Percentiles rank a stretch among this genome's conserved stretches.
Conservation (phyloP, 140 eudicot species). For the Senecio squalidus region DNA sequence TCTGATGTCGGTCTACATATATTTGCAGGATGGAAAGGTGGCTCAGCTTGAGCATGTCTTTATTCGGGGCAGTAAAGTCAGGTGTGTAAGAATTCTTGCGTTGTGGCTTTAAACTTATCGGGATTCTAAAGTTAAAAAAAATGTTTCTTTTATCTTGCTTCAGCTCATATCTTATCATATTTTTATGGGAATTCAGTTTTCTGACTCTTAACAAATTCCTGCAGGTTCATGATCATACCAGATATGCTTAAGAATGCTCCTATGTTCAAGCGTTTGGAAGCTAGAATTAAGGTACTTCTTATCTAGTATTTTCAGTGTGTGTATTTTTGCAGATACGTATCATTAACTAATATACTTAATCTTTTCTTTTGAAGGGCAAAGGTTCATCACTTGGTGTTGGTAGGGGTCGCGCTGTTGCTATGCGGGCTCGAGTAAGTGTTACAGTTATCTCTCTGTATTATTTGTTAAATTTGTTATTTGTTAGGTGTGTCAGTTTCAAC, state of each 20-base stretch:
- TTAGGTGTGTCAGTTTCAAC: too few species aligned
- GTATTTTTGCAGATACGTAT: neutral
- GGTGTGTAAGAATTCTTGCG: conserved; percentile 36
- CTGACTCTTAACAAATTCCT: neutral
- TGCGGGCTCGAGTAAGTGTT: conserved; percentile 73
- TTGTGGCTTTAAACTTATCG: too few species aligned
- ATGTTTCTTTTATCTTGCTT: neutral
- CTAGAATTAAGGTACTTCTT: conserved; percentile 80
- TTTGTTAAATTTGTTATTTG: too few species aligned
- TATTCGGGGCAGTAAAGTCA: conserved; percentile 94
- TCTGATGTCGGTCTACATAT: conserved; percentile 17
- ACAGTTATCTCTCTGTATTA: neutral
- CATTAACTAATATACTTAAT: conserved; percentile 1
- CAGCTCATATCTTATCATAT: neutral
- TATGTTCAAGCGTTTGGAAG: conserved; percentile 52
- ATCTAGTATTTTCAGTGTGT: neutral
- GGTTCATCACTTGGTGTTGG: conserved; percentile 95
- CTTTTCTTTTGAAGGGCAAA: conserved; percentile 58
- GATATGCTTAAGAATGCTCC: conserved; percentile 27
- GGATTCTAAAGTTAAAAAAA: neutral
- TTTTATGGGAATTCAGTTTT: neutral
- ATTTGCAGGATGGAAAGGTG: conserved; percentile 80
- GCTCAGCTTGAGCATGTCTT: conserved; percentile 94
- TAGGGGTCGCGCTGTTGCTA: conserved; percentile 94
- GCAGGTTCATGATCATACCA: conserved; percentile 76